Evolutionary conservation across 129 eudicot genomes (phyloP).

Genomic region (Helichrysum umbraculigerum): DNA sequence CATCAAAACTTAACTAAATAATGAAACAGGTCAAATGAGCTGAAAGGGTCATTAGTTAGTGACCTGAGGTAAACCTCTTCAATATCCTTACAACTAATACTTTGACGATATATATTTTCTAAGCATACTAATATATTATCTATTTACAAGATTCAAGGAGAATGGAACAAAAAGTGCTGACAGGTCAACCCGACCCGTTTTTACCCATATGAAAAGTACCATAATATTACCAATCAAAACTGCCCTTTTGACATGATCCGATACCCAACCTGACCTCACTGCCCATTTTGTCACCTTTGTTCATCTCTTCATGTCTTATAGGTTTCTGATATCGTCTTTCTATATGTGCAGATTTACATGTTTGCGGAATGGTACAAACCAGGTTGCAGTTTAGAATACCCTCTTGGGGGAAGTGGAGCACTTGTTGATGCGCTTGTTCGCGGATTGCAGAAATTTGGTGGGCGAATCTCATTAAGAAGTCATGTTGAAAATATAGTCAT

Average conservation of each 20-base stretch:
- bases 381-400: constrained; percentile 85
- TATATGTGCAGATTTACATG: constrained; percentile 79
- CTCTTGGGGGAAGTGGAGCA: constrained; percentile 90
- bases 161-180: neutral
- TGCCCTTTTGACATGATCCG: neutral
- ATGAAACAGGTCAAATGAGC: neutral
- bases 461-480: constrained; percentile 74
- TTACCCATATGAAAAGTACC: neutral
- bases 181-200: neutral
- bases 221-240: neutral
- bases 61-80: neutral
- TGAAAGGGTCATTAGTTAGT: neutral
- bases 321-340: constrained; percentile 4
- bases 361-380: constrained; percentile 99
- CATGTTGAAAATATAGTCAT: constrained; percentile 82
- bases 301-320: neutral
- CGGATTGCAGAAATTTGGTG: constrained; percentile 79
- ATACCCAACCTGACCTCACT: neutral
- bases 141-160: neutral
- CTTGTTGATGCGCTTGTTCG: constrained; percentile 87
- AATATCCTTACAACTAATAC: neutral
- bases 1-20: neutral
- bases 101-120: neutral
- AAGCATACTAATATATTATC: neutral
- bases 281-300: constrained; percentile 1